Evolutionary conservation across 352 stramenopile genomes (phyloP).

Genomic region (Phytopythium helicoides): DNA sequence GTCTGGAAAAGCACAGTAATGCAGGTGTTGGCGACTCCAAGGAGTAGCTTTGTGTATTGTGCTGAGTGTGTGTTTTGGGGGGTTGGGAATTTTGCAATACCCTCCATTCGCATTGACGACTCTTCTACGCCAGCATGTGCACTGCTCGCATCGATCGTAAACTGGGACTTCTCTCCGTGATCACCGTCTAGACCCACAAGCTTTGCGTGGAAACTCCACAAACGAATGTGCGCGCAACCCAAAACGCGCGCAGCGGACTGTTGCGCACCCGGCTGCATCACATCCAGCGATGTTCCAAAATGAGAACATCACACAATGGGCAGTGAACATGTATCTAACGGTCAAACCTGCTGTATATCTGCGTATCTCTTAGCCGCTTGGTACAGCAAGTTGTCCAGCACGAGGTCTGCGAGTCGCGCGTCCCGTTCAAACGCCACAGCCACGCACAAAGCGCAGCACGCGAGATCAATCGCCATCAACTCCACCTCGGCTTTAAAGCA

Average conservation of each 20-base stretch:
- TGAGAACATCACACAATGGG: too few species aligned
- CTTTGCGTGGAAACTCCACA: slow-evolving; percentile 40
- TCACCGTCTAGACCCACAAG: not conserved
- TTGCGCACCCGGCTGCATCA: not conserved
- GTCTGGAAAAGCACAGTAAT: slow-evolving; percentile 27
- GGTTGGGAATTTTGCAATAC: slow-evolving; percentile 37
- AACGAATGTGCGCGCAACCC: slow-evolving; percentile 43
- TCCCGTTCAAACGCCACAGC: slow-evolving; percentile 38
- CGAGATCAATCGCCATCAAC: slow-evolving; percentile 45
- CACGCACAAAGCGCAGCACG: slow-evolving; percentile 49
- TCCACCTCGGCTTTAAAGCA: slow-evolving; percentile 21
- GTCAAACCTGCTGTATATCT: slow-evolving; percentile 29
- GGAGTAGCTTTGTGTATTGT: slow-evolving; percentile 48
- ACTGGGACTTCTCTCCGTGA: not conserved
- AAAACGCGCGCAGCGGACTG: slow-evolving; percentile 33
- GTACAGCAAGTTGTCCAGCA: slow-evolving; percentile 79
- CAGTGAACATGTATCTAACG: too few species aligned
- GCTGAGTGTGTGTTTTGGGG: slow-evolving; percentile 31
- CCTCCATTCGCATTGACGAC: not conserved
- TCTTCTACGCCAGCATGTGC: not conserved
- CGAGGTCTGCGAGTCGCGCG: slow-evolving; percentile 51
- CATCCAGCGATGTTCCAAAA: too few species aligned
- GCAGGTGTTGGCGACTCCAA: slow-evolving; percentile 41
- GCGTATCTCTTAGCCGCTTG: slow-evolving; percentile 75
- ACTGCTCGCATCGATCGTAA: not conserved